Evolutionary conservation across 176 grass and related monocot species (phyloP).

Genomic region (Carex myosuroides): DNA sequence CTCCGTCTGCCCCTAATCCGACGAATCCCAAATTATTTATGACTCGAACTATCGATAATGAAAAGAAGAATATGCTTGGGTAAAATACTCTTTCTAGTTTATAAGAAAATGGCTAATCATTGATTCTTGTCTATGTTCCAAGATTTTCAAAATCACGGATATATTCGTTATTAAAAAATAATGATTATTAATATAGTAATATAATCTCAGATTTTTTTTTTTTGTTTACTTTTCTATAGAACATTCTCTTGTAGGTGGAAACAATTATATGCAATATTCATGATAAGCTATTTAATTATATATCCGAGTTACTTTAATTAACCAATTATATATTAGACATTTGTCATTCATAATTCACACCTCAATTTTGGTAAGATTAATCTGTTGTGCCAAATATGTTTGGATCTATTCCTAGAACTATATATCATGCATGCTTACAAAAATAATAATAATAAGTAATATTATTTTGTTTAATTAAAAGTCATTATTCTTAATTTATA

Average conservation of each 20-base stretch:
- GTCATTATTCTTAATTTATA: not conserved
- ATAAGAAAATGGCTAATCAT: not conserved
- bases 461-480: not conserved
- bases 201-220: not conserved
- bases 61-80: not conserved
- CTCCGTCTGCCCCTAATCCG: not conserved
- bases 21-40: not conserved
- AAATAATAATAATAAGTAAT: not conserved
- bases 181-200: not conserved
- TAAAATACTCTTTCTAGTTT: not conserved
- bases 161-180: conserved; percentile 8
- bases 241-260: not conserved
- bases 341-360: too few species aligned
- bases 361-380: too few species aligned
- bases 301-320: not conserved
- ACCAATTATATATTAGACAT: not conserved
- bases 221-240: not conserved
- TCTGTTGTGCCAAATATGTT: too few species aligned
- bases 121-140: not conserved
- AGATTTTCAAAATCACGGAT: not conserved
- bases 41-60: not conserved
- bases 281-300: not conserved
- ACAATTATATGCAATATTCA: not conserved
- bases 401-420: not conserved
- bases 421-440: not conserved